Base-by-base conservation (phyloP, 108 stramenopile genomes). In the Skeletonema menzelii region DNA sequence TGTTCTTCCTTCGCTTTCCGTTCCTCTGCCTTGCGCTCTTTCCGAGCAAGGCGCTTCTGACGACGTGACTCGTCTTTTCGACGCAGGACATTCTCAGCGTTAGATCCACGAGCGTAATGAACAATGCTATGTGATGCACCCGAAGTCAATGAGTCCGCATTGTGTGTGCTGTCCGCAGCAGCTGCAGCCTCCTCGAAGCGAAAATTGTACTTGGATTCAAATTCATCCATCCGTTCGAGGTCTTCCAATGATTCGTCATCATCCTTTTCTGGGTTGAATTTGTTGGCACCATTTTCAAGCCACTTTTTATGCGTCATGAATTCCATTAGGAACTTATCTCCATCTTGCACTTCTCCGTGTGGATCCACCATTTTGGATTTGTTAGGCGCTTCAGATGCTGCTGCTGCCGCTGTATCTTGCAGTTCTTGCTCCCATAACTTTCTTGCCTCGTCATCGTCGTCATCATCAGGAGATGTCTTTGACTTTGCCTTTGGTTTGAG, bases 201-300 rank as follows among this genome's bases (percentile, higher is more conserved):
- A 73, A 99, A 99, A 71, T 99, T 99, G 90, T 98, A 99, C 71
- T 97, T 91, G 64, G 91, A 86, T 87, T 99, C 99, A 82, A 96
- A 99, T 19, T 86, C 95, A 69, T 99, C 99, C 55, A 88, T 90
- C n/a, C 76, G 72, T 26, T 99, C 98, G 32, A 98, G 63, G 53
- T 90, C 93, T 55, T 95, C 88, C 32, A 93, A 82, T 27, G 89
- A 91, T 55, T 97, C 97, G 56, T 88, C 89, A 47, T 95, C 92
- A 38, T 79, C 84, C 30, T 84, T 59, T 24, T 49, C 62, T 12
- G 13, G 66, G 8, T 67, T 63, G 59, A 69, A 72, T 20, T 53
- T 31, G 20, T 70, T 47, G 53, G 67, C 70, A 49, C 82, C 82
- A 1, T 64, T 65, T 27, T 93, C 93, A 20, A 91, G 72, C 96